A percentile compares a stretch with the other conserved stretches of the same genome.
phyloP scores from a whole-genome alignment of 768 basidiomycete species.

The Cystofilobasidium bisporidii region DNA sequence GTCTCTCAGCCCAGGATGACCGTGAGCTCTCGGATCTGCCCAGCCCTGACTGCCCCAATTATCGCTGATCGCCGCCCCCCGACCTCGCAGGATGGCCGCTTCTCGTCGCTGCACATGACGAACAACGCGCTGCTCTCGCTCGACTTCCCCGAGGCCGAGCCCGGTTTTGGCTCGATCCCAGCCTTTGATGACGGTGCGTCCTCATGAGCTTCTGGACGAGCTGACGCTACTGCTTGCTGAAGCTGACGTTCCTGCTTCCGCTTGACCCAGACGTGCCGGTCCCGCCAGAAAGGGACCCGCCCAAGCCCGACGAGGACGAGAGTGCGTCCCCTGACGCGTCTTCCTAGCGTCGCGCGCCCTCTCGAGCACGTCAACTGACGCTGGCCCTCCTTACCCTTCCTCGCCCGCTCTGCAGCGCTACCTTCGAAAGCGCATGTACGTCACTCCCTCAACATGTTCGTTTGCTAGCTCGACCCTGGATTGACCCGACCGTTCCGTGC shows the following conservation, averaged over 20 bases:
- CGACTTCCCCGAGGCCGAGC: slow-evolving; percentile 12
- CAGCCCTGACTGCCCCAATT: not conserved
- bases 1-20: not conserved
- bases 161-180: slow-evolving; percentile 17
- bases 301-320: slow-evolving; percentile 25
- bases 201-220: not conserved
- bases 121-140: slow-evolving; percentile 19
- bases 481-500: not conserved
- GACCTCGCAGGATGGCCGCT: slow-evolving; percentile 20
- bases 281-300: slow-evolving; percentile 20
- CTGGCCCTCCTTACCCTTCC: not conserved
- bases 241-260: too few species aligned
- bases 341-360: slow-evolving; percentile 7
- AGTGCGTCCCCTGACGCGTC: slow-evolving; percentile 7
- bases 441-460: not conserved
- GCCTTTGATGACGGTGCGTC: slow-evolving; percentile 23
- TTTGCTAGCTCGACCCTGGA: not conserved
- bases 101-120: slow-evolving; percentile 27
- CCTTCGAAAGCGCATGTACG: slow-evolving; percentile 26
- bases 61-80: not conserved
- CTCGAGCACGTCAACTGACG: too few species aligned
- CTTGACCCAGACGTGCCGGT: slow-evolving; percentile 16
- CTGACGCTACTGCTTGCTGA: too few species aligned
- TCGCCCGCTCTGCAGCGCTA: slow-evolving; percentile 1
- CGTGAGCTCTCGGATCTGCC: not conserved